These are phyloP conservation scores for Dendrocalamus sinicus DNA, from an alignment of 176 grass and related monocot species.

Conservation along the genomic window DNA sequence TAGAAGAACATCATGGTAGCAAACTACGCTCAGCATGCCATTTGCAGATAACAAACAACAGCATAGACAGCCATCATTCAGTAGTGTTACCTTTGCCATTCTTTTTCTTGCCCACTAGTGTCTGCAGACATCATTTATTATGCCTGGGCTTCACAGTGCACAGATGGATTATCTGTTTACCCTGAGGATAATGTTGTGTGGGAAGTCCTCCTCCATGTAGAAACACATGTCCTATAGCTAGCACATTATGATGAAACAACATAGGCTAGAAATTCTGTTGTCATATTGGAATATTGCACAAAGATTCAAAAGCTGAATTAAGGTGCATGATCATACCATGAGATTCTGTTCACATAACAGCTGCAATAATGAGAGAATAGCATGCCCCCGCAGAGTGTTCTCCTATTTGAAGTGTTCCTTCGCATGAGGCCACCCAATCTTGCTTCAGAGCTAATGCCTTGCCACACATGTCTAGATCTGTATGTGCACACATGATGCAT, in stretches of 20 bases:
- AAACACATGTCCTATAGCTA: background rate
- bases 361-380: background rate
- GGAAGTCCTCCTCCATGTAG: background rate
- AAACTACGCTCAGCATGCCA: background rate
- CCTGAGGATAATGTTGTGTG: background rate
- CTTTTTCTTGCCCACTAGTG: background rate
- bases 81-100: background rate
- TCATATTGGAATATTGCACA: background rate
- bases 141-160: background rate
- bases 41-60: background rate
- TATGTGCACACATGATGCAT: background rate
- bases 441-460: conserved; percentile 15
- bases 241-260: background rate
- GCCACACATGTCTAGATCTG: background rate
- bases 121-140: background rate
- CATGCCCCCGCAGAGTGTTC: background rate
- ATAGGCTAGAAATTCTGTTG: background rate
- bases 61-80: background rate
- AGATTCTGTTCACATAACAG: background rate
- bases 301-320: background rate
- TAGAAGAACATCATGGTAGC: background rate
- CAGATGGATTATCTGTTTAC: background rate
- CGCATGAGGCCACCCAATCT: background rate
- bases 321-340: conserved; percentile 4
- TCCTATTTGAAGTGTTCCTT: background rate